Base-by-base conservation (phyloP, 23 red algal genomes). In the Gracilaria caudata region DNA sequence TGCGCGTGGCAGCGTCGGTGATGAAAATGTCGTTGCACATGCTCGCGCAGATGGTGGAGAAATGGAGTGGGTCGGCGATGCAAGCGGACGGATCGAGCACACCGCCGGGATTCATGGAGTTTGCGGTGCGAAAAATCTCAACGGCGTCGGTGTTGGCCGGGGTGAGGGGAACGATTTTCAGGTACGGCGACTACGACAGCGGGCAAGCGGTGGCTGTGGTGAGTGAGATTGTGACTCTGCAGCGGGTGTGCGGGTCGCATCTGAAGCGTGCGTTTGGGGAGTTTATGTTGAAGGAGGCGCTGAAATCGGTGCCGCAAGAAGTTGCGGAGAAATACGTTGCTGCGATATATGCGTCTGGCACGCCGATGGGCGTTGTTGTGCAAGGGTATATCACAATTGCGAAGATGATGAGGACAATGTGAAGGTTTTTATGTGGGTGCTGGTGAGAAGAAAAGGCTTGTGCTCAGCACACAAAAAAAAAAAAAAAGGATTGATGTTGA, bases 11-110 rank as follows among this genome's bases (percentile, higher is more conserved):
- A 24, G 61, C 63, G 41, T 76, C 89, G 19, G 89, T 92, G 24
- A 84, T 84, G 79, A 83, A 84, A 53, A 77, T 92, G 63, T 75
- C 78, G 36, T 84, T 76, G 39, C 79, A 83, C 68, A 92, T 79
- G 68, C 79, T 92, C 29, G 79, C 49, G 6, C 64, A 84, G 28
- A 83, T 92, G 79, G 70, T 76, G 19, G 70, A 76, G 33, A 58
- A 76, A 29, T 92, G 89, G 89, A 60, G 25, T 40, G 65, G 39
- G 17, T 73, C 82, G 4, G 43, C 29, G 17, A 58, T 21, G 44
- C 44, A 75, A 16, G 65, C 26, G 3, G 75, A 34, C 49, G 35
- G 79, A 32, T 63, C 70, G 24, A 21, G 25, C 0, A 44, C 25
- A 30, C 82, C 82, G n/a, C 38, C 45, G 16, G 85, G 85, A 24